Conservation (phyloP, 805 yeast genomes). For the Candida silvicultrix region DNA sequence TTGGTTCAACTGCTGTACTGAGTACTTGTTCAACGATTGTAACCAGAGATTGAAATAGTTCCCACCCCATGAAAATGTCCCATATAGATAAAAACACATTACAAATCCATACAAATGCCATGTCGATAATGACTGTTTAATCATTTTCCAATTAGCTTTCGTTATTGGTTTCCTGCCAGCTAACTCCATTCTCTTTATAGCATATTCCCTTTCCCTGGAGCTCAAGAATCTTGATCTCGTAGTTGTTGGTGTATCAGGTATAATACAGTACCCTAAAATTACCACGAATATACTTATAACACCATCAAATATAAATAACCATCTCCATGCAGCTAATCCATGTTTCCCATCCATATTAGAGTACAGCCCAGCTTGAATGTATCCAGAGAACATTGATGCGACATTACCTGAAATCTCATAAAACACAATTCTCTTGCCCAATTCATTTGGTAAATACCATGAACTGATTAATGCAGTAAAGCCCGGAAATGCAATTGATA, state of each 20-base stretch:
- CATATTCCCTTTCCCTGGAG: conserved; percentile 5
- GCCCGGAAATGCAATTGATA: conserved; percentile 41
- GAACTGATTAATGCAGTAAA: conserved; percentile 23
- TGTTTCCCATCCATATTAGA: conserved; percentile 30
- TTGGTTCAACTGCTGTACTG: conserved; percentile 22
- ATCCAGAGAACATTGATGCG: conserved; percentile 43
- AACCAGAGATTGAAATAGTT: conserved; percentile 27
- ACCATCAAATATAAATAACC: conserved; percentile 35
- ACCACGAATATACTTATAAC: conserved; percentile 29
- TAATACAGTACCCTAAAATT: conserved; percentile 29
- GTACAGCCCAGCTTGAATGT: conserved; percentile 41
- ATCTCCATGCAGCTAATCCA: conserved; percentile 40
- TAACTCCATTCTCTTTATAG: conserved; percentile 7
- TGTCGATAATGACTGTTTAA: conserved; percentile 6
- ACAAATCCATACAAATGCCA: conserved; percentile 11
- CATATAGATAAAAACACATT: conserved; percentile 8
- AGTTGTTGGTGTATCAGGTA: conserved; percentile 34
- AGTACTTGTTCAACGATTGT: conserved; percentile 18
- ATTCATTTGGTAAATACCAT: conserved; percentile 38
- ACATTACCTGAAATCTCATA: conserved; percentile 38
- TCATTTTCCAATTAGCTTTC: conserved; percentile 1
- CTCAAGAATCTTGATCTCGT: conserved; percentile 8
- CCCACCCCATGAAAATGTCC: conserved; percentile 11
- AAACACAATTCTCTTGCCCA: conserved; percentile 37
- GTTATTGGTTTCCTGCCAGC: conserved; percentile 10